These are phyloP conservation scores for Globisporangium mamillatum DNA, from an alignment of 352 stramenopile genomes.

Conservation along the genomic window DNA sequence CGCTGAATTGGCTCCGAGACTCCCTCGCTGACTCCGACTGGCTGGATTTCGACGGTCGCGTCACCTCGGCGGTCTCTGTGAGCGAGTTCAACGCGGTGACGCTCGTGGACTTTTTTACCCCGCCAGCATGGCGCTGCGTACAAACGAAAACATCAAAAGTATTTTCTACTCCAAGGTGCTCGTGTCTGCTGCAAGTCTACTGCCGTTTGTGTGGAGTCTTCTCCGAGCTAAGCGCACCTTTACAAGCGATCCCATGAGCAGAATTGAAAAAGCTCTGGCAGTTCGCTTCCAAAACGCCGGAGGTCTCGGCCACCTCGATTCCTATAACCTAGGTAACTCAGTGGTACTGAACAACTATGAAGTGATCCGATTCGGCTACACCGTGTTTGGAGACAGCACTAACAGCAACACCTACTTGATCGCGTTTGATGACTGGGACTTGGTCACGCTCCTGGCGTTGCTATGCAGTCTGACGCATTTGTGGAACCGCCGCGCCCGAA, in stretches of 20 bases:
- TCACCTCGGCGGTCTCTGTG: background rate
- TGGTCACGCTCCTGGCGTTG: background rate
- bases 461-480: constrained; percentile 2
- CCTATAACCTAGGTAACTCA: background rate
- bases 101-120: constrained; percentile 12
- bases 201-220: constrained; percentile 5
- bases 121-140: background rate
- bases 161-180: constrained; percentile 3
- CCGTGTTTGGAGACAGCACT: background rate
- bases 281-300: background rate
- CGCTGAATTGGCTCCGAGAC: constrained; percentile 8
- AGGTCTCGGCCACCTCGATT: background rate
- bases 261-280: background rate
- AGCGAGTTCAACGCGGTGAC: background rate
- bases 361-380: background rate
- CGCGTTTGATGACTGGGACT: background rate
- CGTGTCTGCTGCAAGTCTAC: background rate
- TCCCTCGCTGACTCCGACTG: too few relatives aligned
- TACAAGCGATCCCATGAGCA: background rate
- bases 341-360: background rate
- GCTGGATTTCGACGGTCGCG: too few relatives aligned
- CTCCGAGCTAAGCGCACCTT: background rate
- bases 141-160: constrained; percentile 5
- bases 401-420: background rate
- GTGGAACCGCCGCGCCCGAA: constrained; percentile 4